phyloP scores from a whole-genome alignment of 148 eudicot genomes.

The Beta vulgaris region DNA sequence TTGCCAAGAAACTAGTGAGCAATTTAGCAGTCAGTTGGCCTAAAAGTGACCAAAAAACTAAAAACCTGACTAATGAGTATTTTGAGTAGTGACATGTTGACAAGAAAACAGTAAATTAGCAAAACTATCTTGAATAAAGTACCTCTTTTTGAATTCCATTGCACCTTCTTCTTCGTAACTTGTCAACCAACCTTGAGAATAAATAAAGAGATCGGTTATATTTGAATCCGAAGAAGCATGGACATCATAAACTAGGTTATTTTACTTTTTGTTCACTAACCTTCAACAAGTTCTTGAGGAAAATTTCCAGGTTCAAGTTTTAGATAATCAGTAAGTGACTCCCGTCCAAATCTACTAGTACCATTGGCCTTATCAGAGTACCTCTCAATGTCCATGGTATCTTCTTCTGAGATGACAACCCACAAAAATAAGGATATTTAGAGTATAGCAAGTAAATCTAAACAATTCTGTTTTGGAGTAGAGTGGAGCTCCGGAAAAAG shows the following conservation, averaged over 20 bases:
- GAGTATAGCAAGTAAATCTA: not conserved
- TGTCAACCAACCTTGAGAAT: conserved; percentile 7
- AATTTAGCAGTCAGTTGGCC: not conserved
- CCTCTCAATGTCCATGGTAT: conserved; percentile 25
- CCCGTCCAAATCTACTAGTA: conserved; percentile 11
- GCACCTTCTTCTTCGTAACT: conserved; percentile 22
- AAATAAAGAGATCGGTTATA: not conserved
- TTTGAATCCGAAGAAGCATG: not conserved
- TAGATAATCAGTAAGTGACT: conserved; percentile 28
- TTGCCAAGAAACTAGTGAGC: not conserved
- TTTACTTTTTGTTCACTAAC: conserved; percentile 17
- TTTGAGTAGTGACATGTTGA: not conserved
- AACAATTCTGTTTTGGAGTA: not conserved
- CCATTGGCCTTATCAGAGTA: conserved; percentile 24
- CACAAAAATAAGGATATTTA: conserved; percentile 2
- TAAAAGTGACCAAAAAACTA: not conserved
- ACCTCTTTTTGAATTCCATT: conserved; percentile 36
- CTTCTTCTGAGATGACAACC: conserved; percentile 20
- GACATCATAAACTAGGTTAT: not conserved
- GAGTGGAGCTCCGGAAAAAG: not conserved
- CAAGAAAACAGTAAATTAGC: not conserved
- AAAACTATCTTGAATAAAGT: conserved; percentile 10
- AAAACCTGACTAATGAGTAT: not conserved
- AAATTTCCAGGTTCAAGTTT: conserved; percentile 37
- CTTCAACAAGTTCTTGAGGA: conserved; percentile 35